Percentiles rank a stretch among this genome's conserved stretches.
Evolutionary conservation across 2,329 filamentous ascomycete species (phyloP).

Genomic region (Penicillium thymicola): DNA sequence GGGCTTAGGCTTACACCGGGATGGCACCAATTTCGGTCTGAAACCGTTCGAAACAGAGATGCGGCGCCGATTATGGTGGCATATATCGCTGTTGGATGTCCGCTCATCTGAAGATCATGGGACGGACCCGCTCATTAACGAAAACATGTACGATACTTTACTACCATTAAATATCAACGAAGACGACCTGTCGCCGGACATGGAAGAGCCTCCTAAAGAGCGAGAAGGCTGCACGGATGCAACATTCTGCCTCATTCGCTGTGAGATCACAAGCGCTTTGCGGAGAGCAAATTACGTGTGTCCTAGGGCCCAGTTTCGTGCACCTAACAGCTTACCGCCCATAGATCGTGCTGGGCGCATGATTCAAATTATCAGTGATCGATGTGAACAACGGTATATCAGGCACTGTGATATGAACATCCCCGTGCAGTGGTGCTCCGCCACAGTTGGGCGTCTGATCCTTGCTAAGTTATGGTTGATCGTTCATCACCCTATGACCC

Average conservation of each 20-base stretch:
- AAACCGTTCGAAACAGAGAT: conserved; percentile 52
- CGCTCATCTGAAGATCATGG: conserved; percentile 52
- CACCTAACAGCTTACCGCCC: conserved; percentile 13
- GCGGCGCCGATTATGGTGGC: conserved; percentile 53
- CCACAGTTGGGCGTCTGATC: conserved; percentile 66
- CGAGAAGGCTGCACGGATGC: conserved; percentile 54
- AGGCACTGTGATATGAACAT: conserved; percentile 50
- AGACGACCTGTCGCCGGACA: conserved; percentile 49
- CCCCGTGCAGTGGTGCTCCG: conserved; percentile 64
- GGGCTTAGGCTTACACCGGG: conserved; percentile 51
- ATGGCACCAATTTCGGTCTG: conserved; percentile 48
- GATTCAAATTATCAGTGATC: conserved; percentile 53
- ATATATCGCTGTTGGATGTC: conserved; percentile 48
- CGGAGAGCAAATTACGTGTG: conserved; percentile 40
- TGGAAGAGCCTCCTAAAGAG: conserved; percentile 48
- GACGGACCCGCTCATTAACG: conserved; percentile 44
- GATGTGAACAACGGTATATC: conserved; percentile 56
- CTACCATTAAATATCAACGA: conserved; percentile 54
- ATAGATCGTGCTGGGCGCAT: conserved; percentile 42
- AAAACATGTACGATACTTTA: conserved; percentile 46
- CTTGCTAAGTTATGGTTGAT: conserved; percentile 76
- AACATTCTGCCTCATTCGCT: conserved; percentile 52
- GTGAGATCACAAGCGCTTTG: conserved; percentile 49
- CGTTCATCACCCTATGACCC: conserved; percentile 70
- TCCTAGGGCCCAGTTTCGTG: conserved; percentile 26